Evolutionary conservation across 768 basidiomycete genomes (phyloP).

Genomic region (Mycena chlorophos): DNA sequence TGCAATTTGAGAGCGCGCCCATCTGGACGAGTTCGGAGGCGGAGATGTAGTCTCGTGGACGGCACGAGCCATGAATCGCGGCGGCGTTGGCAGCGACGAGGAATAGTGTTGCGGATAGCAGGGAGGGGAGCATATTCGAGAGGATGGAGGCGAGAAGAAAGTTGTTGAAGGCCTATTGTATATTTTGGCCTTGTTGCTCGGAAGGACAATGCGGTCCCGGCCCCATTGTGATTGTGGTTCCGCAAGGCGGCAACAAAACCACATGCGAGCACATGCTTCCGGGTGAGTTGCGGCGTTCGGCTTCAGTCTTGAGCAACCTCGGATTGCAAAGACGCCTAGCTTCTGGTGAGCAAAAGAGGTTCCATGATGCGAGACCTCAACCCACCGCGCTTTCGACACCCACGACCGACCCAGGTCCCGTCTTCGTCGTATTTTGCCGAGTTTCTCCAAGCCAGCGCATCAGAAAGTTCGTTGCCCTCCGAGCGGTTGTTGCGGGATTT

Average conservation of each 20-base stretch:
- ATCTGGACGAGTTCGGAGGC: slow-evolving; percentile 23
- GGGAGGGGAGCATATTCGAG: background rate
- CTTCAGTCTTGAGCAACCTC: no score
- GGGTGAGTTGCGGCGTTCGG: background rate
- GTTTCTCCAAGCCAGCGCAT: no score
- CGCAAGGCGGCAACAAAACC: no score
- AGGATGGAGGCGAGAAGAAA: background rate
- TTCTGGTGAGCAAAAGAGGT: no score
- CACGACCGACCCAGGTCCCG: no score
- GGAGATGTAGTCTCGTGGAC: slow-evolving; percentile 15
- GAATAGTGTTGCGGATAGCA: background rate
- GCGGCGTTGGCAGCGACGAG: background rate
- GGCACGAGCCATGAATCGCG: background rate
- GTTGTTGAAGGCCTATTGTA: background rate
- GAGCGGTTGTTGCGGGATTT: no score
- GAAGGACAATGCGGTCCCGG: background rate
- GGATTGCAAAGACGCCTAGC: no score
- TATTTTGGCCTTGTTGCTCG: background rate
- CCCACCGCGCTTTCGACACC: no score
- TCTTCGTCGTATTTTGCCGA: no score
- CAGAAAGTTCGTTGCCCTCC: no score
- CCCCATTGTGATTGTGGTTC: background rate
- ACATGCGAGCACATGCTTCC: background rate
- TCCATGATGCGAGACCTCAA: no score
- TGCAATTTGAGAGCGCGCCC: slow-evolving; percentile 20